A percentile compares a stretch with the other conserved stretches of the same genome.
phyloP scores from a whole-genome alignment of 306 rosid species.

The Cicer arietinum region DNA sequence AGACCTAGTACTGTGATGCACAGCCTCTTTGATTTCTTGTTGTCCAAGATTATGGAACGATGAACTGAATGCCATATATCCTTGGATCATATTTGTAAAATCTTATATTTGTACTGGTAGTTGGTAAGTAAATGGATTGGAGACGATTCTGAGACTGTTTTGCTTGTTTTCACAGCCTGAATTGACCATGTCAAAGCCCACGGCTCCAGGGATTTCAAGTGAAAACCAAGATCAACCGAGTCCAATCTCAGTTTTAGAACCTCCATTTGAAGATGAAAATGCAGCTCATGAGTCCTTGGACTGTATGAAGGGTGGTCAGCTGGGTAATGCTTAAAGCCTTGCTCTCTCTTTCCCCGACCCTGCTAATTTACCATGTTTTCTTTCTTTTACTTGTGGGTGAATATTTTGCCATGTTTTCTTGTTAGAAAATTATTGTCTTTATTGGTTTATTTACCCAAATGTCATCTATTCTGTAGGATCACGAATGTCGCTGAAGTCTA shows the following conservation, averaged over 20 bases:
- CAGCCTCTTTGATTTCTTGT: conserved; percentile 27
- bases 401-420: not conserved
- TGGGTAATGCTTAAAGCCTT: conserved; percentile 54
- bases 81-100: conserved; percentile 2
- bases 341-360: conserved; percentile 3
- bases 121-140: conserved; percentile 27
- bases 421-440: not conserved
- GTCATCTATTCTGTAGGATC: conserved; percentile 55
- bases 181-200: conserved; percentile 55
- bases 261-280: conserved; percentile 75
- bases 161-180: conserved; percentile 57
- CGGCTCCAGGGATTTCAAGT: conserved; percentile 49
- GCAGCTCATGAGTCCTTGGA: conserved; percentile 54
- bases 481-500: conserved; percentile 58
- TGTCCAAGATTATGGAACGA: conserved; percentile 18
- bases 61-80: conserved; percentile 22
- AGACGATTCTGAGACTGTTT: conserved; percentile 35
- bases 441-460: conserved; percentile 23
- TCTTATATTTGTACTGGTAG: conserved; percentile 20
- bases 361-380: conserved; percentile 27
- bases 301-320: conserved; percentile 56
- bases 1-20: conserved; percentile 24
- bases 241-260: conserved; percentile 92
- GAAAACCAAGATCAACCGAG: conserved; percentile 92
- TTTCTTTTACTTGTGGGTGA: not conserved